Base-by-base conservation (phyloP, 768 basidiomycete genomes). In the Rubroboletus satanas region DNA sequence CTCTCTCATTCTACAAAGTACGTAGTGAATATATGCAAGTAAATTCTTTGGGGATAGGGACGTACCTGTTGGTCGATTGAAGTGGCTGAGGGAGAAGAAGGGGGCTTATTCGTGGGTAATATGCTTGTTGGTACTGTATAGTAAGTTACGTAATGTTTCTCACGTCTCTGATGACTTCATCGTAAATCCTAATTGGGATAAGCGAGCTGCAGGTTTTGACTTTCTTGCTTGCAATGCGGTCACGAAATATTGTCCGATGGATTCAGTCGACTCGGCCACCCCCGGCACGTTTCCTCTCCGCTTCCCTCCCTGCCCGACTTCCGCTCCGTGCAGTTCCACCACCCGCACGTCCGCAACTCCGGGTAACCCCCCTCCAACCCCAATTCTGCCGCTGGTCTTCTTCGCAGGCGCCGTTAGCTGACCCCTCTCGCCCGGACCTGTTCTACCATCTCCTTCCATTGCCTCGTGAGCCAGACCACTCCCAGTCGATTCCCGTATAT, bases 1-100 rank as follows among this genome's bases (percentile, higher is more conserved):
- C 76, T 92, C 90, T 89, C 90, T 90, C 90, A 92, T 93, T 61
- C 83, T 87, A 51, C 14, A n/a, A 17, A 11, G 18, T 33, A 23
- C 0, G 12, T 2, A 0, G 15, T 68, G 49, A 63, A 49, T 15
- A 35, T 38, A 26, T 2, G 6, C 21, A 26, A 3, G 5, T 18
- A 2, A 0, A 35, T 39, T n/a, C 2, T 7, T 8, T 28, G 5
- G 5, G 9, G 31, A 43, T 18, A 8, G 26, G 10, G 31, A 58
- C 66, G 12, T 47, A 71, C 74, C 62, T 66, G 68, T 51, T 47
- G 18, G 63, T 62, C 58, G 65, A 64, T 59, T 44, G 69, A 70
- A 66, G 72, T 66, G 67, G 54, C 62, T 72, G 57, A 58, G 59
- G 62, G 65, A 21, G 59, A 44, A 26, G 28, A n/a, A 21, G 45